Evolutionary conservation across 306 rosid species (phyloP).

Genomic region (Corylus americana): DNA sequence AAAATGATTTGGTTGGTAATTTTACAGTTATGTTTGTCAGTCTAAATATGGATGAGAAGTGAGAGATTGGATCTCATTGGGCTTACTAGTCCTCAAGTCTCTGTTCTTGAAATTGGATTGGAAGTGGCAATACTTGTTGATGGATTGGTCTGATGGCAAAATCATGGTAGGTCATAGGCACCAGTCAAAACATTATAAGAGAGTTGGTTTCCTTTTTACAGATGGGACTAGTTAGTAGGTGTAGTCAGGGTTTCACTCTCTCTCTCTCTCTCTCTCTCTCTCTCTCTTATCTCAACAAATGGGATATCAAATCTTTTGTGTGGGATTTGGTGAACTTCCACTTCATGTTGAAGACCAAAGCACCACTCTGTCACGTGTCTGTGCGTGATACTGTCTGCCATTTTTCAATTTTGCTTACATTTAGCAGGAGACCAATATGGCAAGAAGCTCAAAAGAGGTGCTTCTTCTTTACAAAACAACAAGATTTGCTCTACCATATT

Average conservation of each 20-base stretch:
- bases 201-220: background rate
- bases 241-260: background rate
- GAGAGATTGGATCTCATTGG: background rate
- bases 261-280: background rate
- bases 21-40: background rate
- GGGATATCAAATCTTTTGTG: slow-evolving; percentile 26
- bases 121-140: background rate
- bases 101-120: background rate
- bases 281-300: background rate
- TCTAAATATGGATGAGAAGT: background rate
- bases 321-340: slow-evolving; percentile 41
- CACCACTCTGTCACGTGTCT: slow-evolving; percentile 28
- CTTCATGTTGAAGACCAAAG: slow-evolving; percentile 29
- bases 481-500: slow-evolving; percentile 17
- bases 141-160: background rate
- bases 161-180: background rate
- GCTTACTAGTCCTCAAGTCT: background rate
- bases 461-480: slow-evolving; percentile 23
- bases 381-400: slow-evolving; percentile 49
- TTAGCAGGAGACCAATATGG: slow-evolving; percentile 28
- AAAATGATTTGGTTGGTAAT: background rate
- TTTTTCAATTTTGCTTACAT: slow-evolving; percentile 21
- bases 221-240: background rate
- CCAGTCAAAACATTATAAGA: slow-evolving; percentile 3
- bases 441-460: slow-evolving; percentile 19